phyloP scores from a whole-genome alignment of 1,284 basidiomycete genomes.

The Lentinula novae-zelandiae region DNA sequence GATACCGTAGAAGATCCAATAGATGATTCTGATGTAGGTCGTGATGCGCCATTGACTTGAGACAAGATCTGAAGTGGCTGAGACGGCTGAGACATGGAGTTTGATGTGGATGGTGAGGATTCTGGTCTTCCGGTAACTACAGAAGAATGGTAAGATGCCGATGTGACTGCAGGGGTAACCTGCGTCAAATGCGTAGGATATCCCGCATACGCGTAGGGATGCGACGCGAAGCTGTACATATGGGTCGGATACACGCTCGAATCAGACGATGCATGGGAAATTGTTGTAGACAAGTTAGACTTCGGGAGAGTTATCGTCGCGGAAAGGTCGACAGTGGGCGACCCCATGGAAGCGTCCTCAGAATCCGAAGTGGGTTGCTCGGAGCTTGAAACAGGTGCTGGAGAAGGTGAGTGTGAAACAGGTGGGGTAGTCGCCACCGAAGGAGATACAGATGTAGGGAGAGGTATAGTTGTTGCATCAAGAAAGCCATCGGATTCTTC shows the following conservation, averaged over 20 bases:
- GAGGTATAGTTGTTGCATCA: conserved; percentile 10
- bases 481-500: not conserved
- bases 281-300: not conserved
- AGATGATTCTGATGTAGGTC: conserved; percentile 34
- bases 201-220: conserved; percentile 3
- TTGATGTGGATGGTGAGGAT: not conserved
- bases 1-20: not conserved
- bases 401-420: conserved; percentile 12
- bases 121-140: not conserved
- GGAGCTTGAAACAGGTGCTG: conserved; percentile 6
- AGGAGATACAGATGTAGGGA: conserved; percentile 8
- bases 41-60: conserved; percentile 33
- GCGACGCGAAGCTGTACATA: not conserved
- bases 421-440: conserved; percentile 13
- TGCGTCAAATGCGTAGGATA: conserved; percentile 8
- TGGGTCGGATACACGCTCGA: not conserved
- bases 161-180: not conserved
- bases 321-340: not conserved
- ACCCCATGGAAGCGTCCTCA: not conserved
- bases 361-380: conserved; percentile 1
- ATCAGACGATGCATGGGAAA: not conserved
- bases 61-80: not conserved
- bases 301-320: not conserved
- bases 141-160: not conserved
- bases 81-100: too few relatives aligned